Conservation (phyloP, 2,329 filamentous ascomycete species). For the Orbilia oligospora region DNA sequence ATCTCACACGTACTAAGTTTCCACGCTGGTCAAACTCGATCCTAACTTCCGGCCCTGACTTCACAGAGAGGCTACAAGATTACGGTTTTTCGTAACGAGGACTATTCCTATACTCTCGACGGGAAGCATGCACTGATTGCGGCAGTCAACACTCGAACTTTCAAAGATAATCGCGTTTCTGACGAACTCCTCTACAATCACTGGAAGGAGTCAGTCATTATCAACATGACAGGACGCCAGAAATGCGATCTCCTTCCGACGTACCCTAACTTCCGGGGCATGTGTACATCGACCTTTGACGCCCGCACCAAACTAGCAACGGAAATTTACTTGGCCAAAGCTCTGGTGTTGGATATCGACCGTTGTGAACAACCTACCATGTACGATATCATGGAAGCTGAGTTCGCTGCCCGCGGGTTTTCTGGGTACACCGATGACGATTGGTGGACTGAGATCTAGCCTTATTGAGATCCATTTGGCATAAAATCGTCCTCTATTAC, state of each 20-base stretch:
- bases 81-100: conserved; percentile 14
- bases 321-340: conserved; percentile 33
- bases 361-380: conserved; percentile 2
- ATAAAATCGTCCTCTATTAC: background rate
- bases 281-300: background rate
- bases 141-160: background rate
- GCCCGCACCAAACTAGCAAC: conserved; percentile 3
- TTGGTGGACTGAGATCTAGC: background rate
- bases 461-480: background rate
- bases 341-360: conserved; percentile 17
- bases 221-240: conserved; percentile 37
- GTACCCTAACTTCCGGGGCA: background rate
- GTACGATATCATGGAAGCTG: conserved; percentile 29
- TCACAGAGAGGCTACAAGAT: conserved; percentile 35
- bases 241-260: conserved; percentile 11
- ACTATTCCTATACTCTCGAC: background rate
- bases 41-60: background rate
- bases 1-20: too few relatives aligned
- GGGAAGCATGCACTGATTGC: conserved; percentile 16
- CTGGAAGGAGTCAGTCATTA: conserved; percentile 37
- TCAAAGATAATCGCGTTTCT: conserved; percentile 21
- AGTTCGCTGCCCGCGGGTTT: conserved; percentile 5
- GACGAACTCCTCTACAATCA: conserved; percentile 39
- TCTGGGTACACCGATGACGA: conserved; percentile 13
- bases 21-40: background rate